These are phyloP conservation scores for Auricularia heimuer DNA, from an alignment of 768 basidiomycete species.

Conservation along the genomic window DNA sequence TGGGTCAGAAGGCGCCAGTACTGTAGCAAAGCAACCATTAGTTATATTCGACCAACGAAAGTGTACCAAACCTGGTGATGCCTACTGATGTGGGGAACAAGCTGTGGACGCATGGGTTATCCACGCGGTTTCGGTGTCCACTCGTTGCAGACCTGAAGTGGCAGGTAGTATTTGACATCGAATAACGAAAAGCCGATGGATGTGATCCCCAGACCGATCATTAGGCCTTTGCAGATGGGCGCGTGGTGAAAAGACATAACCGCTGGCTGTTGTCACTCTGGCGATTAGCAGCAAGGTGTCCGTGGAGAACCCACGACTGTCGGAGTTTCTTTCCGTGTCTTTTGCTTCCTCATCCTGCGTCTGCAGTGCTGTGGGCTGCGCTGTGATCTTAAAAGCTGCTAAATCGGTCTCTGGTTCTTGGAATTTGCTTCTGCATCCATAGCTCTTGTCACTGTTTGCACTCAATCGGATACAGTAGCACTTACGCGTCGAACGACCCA, in stretches of 20 bases:
- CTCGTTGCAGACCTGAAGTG: conserved; percentile 52
- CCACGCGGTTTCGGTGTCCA: background rate
- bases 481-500: no score
- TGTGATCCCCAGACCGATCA: conserved; percentile 58
- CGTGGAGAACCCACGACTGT: no score
- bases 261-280: background rate
- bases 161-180: conserved; percentile 82
- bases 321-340: no score
- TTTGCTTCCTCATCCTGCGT: no score
- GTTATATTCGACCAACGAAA: conserved; percentile 12
- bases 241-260: conserved; percentile 1
- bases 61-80: conserved; percentile 60
- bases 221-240: conserved; percentile 44
- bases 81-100: conserved; percentile 82
- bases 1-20: conserved; percentile 77
- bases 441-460: no score
- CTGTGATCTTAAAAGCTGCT: no score
- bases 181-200: conserved; percentile 72
- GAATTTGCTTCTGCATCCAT: no score
- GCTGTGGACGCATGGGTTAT: conserved; percentile 27
- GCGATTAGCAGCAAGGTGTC: no score
- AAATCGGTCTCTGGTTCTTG: no score
- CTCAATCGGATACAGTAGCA: no score
- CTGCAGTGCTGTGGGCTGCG: no score
- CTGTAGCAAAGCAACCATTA: conserved; percentile 31